These are phyloP conservation scores for Candida loeiensis DNA, from an alignment of 805 yeast species.

Conservation along the genomic window DNA sequence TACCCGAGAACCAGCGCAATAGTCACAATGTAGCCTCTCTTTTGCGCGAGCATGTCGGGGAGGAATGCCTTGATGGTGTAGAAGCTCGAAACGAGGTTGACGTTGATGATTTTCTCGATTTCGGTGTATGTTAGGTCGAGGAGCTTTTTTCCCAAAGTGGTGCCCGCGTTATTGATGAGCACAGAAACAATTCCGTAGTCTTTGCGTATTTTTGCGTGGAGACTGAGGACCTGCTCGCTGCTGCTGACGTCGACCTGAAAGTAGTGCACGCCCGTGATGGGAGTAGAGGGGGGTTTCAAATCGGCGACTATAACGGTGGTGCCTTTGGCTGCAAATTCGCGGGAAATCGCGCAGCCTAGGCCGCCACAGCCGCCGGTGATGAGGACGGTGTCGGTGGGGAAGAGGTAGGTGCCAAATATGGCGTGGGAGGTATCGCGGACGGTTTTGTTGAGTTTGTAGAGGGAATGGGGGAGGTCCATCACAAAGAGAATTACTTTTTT, in stretches of 20 bases:
- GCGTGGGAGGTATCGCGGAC: conserved; percentile 32
- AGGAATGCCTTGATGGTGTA: conserved; percentile 66
- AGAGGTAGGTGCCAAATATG: conserved; percentile 51
- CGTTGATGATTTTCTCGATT: conserved; percentile 58
- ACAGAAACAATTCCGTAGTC: conserved; percentile 61
- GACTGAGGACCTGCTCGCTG: conserved; percentile 38
- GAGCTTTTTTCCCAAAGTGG: conserved; percentile 56
- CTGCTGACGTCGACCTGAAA: conserved; percentile 69
- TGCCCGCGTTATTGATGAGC: conserved; percentile 83
- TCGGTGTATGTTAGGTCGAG: conserved; percentile 53
- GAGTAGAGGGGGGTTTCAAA: conserved; percentile 36
- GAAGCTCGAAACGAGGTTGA: conserved; percentile 69
- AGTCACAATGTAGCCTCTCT: conserved; percentile 75
- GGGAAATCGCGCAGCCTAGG: conserved; percentile 64
- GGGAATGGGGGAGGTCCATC: not conserved
- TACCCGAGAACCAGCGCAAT: conserved; percentile 84
- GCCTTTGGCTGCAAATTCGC: conserved; percentile 37
- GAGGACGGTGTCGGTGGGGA: conserved; percentile 59
- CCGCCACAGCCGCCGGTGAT: conserved; percentile 87
- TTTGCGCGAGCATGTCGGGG: conserved; percentile 60
- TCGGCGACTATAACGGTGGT: conserved; percentile 68
- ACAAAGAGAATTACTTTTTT: too few relatives aligned
- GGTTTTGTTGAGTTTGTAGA: conserved; percentile 16
- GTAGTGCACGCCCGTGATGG: conserved; percentile 45
- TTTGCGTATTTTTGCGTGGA: conserved; percentile 38